These are phyloP conservation scores for Gracilaria domingensis DNA, from an alignment of 23 red algal genomes.

Conservation along the genomic window DNA sequence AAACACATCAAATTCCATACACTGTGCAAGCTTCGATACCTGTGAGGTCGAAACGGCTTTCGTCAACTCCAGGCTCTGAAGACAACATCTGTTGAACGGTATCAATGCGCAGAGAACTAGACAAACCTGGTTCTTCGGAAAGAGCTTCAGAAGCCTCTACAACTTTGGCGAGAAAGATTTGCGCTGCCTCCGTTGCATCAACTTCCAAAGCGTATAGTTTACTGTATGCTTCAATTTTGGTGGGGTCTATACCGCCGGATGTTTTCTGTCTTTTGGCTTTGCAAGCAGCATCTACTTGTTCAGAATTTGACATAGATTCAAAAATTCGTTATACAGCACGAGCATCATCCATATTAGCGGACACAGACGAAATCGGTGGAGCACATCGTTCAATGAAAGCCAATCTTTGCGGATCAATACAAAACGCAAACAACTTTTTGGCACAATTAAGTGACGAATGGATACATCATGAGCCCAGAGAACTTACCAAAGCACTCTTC, in stretches of 20 bases:
- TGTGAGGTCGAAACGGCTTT: constrained; percentile 89
- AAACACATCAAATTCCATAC: constrained; percentile 83
- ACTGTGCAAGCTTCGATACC: constrained; percentile 78
- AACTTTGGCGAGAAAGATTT: constrained; percentile 46
- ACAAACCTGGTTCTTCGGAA: constrained; percentile 42
- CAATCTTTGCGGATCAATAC: constrained; percentile 84
- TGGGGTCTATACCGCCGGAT: constrained; percentile 75
- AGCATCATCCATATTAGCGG: constrained; percentile 94
- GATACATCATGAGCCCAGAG: constrained; percentile 88
- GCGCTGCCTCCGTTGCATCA: constrained; percentile 72
- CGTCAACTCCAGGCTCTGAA: constrained; percentile 95
- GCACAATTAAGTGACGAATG: constrained; percentile 96
- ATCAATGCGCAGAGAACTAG: constrained; percentile 65
- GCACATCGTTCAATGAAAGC: constrained; percentile 78
- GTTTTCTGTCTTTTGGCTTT: constrained; percentile 80
- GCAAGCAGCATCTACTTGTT: constrained; percentile 79
- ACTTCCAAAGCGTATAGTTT: constrained; percentile 87
- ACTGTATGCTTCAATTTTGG: constrained; percentile 65
- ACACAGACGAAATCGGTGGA: constrained; percentile 69
- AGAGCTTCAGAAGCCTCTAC: constrained; percentile 42
- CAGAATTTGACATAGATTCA: constrained; percentile 76
- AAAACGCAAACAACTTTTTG: constrained; percentile 98
- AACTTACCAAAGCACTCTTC: constrained; percentile 88
- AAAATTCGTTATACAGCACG: constrained; percentile 96
- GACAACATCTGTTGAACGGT: constrained; percentile 76